Evolutionary conservation across 2,329 filamentous ascomycete genomes (phyloP), one percentile per base, ranked within the genome.

Genomic region (Ploettnerulaceae sp.): DNA sequence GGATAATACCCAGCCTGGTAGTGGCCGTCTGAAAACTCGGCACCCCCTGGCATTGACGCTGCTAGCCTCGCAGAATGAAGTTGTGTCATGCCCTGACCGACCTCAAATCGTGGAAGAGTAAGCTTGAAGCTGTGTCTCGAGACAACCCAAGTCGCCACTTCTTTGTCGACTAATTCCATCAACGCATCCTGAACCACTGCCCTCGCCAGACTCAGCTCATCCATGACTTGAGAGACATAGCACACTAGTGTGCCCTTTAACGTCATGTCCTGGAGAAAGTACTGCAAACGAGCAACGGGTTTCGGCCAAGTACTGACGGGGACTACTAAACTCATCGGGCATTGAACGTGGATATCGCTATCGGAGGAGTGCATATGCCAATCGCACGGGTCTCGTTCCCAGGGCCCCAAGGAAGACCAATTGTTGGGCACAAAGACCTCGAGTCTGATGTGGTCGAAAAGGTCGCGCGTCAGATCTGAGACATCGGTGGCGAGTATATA

Each of bases 261-360:
- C 18, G 25, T 45, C 8, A 11, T 20, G n/a, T 45, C 33, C 20
- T 45, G 41, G 1, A 45, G 6, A 20, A 14, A 37, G 12, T 45
- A 45, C 17, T 45, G 41, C 8, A 45, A 11, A n/a, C 33, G 33
- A 29, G 24, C 15, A 8, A 5, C 8, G 6, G 20, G 25, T 5
- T 6, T 5, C 3, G 24, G 33, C 32, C 32, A 45, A 7, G 17
- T 2, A 9, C 11, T n/a, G 20, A 24, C 5, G 2, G 8, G 9
- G 2, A 11, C 15, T 5, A 15, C n/a, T 5, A 45, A 33, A 8
- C 22, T 37, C 6, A 14, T 20, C 6, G 25, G 41, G 12, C 33
- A 37, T 7, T 12, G 15, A 7, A 44, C 9, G 4, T n/a, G 9
- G 8, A 37, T 12, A 15, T 12, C 4, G 3, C 2, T 12, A 11